These are phyloP conservation scores for Starmerella geochares DNA, from an alignment of 805 yeast species.

Conservation along the genomic window DNA sequence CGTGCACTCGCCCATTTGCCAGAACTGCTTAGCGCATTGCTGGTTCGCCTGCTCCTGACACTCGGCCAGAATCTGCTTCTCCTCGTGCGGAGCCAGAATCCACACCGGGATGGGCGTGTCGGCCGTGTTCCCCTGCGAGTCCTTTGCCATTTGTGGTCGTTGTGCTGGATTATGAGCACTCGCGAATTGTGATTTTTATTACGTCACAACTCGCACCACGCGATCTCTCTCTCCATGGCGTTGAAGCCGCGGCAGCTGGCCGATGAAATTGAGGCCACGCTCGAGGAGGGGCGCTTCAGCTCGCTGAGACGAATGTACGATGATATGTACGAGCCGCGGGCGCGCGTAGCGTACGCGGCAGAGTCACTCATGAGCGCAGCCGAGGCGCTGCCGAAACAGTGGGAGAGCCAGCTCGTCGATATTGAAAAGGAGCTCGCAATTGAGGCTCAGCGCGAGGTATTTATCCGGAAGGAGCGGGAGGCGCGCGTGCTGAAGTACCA, in stretches of 20 bases:
- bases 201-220: neutral
- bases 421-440: neutral
- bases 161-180: neutral
- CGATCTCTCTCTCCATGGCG: neutral
- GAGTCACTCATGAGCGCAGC: neutral
- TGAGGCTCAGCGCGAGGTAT: neutral
- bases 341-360: neutral
- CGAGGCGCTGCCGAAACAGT: constrained; percentile 1
- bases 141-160: constrained; percentile 5
- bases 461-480: neutral
- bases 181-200: neutral
- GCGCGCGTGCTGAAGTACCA: constrained; percentile 1
- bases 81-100: constrained; percentile 34
- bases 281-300: constrained; percentile 4
- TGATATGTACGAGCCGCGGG: constrained; percentile 3
- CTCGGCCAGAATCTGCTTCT: constrained; percentile 30
- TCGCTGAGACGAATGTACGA: neutral
- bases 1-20: constrained; percentile 30
- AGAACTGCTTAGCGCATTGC: constrained; percentile 29
- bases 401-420: neutral
- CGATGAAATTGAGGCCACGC: constrained; percentile 6
- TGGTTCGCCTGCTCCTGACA: constrained; percentile 30
- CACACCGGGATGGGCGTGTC: constrained; percentile 31
- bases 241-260: constrained; percentile 7
- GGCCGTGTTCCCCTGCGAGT: constrained; percentile 14